phyloP scores from a whole-genome alignment of 2,329 filamentous ascomycete genomes.

The Colletotrichum chrysophilum region DNA sequence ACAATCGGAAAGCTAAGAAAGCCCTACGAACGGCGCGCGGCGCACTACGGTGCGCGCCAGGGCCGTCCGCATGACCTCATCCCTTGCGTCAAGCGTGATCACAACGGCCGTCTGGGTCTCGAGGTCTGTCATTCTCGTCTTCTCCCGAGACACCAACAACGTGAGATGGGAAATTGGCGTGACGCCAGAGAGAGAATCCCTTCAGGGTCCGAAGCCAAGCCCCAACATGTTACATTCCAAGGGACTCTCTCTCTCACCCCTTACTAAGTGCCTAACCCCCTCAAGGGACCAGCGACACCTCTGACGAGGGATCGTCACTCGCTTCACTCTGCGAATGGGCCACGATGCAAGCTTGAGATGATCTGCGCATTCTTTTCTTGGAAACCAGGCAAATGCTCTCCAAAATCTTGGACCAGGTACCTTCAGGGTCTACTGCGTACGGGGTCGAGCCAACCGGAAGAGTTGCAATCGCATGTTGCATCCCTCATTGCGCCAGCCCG shows the following conservation, averaged over 20 bases:
- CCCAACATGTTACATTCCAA: background rate
- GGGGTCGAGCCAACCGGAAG: background rate
- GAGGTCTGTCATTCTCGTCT: background rate
- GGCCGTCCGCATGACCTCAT: constrained; percentile 6
- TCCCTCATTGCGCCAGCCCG: background rate
- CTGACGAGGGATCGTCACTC: background rate
- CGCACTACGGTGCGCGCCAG: background rate
- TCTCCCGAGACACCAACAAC: constrained; percentile 10
- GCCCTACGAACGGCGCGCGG: background rate
- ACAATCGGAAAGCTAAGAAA: background rate
- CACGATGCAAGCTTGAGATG: background rate
- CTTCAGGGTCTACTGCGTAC: background rate
- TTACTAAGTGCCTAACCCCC: background rate
- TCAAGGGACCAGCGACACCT: background rate
- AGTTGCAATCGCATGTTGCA: background rate
- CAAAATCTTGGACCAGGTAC: background rate
- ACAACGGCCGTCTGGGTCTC: background rate
- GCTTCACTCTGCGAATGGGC: background rate
- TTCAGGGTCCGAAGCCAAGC: constrained; percentile 2
- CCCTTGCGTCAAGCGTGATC: constrained; percentile 12
- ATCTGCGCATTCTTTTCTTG: constrained; percentile 12
- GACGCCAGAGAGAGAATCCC: background rate
- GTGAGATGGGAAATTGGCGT: background rate
- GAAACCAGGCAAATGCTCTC: background rate
- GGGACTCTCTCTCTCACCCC: background rate